Base-by-base conservation (phyloP, 306 rosid species). In the Sophora flavescens region DNA sequence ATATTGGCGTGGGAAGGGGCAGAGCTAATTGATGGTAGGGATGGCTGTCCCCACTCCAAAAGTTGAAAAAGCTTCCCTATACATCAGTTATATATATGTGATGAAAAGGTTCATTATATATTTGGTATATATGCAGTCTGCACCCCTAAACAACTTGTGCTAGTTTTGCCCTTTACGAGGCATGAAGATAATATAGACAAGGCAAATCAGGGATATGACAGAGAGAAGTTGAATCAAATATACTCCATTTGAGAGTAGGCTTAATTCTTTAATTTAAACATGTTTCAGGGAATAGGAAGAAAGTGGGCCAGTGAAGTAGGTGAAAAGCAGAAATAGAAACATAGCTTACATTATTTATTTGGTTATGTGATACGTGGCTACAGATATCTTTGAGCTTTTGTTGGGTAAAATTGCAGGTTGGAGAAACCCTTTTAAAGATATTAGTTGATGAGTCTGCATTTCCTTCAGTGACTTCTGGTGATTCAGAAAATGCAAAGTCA, bases 351-450 rank as follows among this genome's bases (percentile, higher is more conserved):
- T 50, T 10, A 56, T 69, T 67, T 69, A 38, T 78, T 67, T 83
- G 65, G 39, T 51, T 6, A 6, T 67, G 32, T 67, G 35, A 17
- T 42, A 50, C 10, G 14, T 38, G 62, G 52, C 30, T 30, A 16
- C 52, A 11, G 6, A 60, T 73, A 59, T 62, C 45, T 73, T 73
- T 68, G 35, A 56, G 60, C 72, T 78, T 79, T 28, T 79, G 53
- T 62, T 63, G 70, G 67, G 76, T 50, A 63, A 63, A 76, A 71
- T 68, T 72, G 74, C 88, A 92, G 98, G 98, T 95, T 84, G 98
- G 98, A 86, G 96, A 89, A 80, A 87, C 94, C 50, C 98, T 95
- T 61, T 59, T 90, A 45, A 90, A 86, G 75, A 84, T 92, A 77
- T 14, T 32, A 36, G 84, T 87, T 13, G 87, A 85, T 26, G 91